phyloP scores from a whole-genome alignment of 805 yeast species.

The Clavispora santaluciae region DNA sequence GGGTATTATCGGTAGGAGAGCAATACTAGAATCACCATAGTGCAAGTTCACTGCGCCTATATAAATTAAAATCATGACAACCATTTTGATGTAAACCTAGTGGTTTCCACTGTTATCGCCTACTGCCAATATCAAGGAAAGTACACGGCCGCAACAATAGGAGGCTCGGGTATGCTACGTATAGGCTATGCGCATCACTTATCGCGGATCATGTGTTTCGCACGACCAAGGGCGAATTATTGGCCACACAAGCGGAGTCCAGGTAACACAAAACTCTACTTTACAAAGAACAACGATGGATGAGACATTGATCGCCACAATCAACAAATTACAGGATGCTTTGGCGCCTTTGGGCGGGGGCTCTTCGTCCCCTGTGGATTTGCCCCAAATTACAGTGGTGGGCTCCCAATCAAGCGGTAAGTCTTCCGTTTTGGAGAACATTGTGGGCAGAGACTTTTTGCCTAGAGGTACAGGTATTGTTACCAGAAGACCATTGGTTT shows the following conservation, averaged over 20 bases:
- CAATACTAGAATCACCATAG: too few relatives aligned
- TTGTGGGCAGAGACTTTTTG: constrained; percentile 85
- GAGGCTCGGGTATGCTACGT: too few relatives aligned
- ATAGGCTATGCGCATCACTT: constrained; percentile 1
- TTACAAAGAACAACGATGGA: constrained; percentile 45
- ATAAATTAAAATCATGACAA: too few relatives aligned
- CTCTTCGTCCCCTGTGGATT: constrained; percentile 80
- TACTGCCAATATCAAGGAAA: too few relatives aligned
- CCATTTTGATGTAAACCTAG: too few relatives aligned
- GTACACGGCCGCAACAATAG: background rate
- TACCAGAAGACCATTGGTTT: constrained; percentile 80
- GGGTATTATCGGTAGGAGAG: too few relatives aligned
- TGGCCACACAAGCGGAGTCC: background rate
- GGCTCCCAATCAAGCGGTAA: constrained; percentile 91
- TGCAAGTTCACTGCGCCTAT: too few relatives aligned
- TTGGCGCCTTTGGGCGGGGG: constrained; percentile 93
- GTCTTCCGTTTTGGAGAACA: constrained; percentile 84
- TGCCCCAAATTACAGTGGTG: constrained; percentile 93
- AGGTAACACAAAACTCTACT: background rate
- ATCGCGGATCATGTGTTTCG: constrained; percentile 2
- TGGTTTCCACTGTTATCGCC: too few relatives aligned
- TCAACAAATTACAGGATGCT: constrained; percentile 92
- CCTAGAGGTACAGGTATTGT: constrained; percentile 94
- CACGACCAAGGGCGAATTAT: constrained; percentile 6
- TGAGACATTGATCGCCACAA: constrained; percentile 73